These are phyloP conservation scores for Arxiozyma slooffiae DNA, from an alignment of 1,139 yeast genomes.

Conservation along the genomic window DNA sequence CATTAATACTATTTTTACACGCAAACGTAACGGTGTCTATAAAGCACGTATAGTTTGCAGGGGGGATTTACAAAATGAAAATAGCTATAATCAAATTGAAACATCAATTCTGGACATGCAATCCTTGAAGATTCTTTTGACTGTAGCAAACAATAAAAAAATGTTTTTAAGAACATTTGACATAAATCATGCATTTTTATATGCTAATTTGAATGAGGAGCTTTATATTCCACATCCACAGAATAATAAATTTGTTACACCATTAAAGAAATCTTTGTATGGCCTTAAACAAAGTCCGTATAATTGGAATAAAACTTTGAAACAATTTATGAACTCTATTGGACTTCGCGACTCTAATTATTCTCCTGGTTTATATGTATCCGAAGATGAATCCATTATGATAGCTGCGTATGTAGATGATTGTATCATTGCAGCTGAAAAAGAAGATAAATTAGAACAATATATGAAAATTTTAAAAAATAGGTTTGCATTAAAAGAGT, in stretches of 20 bases:
- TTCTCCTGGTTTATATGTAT: constrained; percentile 4
- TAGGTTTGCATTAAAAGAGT: constrained; percentile 3
- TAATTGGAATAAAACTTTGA: constrained; percentile 5
- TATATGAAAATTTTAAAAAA: neutral
- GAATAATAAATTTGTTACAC: neutral
- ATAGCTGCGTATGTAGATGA: constrained; percentile 6
- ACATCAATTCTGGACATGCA: constrained; percentile 1
- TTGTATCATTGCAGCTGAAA: constrained; percentile 4
- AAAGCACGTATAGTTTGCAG: neutral
- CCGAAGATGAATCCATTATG: neutral
- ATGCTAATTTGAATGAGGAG: constrained; percentile 5
- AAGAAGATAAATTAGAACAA: constrained; percentile 1
- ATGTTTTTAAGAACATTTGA: constrained; percentile 3
- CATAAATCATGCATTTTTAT: constrained; percentile 6
- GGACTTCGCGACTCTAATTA: constrained; percentile 1
- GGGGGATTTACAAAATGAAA: neutral
- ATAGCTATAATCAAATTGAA: neutral
- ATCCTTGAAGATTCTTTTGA: constrained; percentile 5
- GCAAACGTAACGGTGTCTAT: neutral
- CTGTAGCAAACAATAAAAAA: constrained; percentile 5
- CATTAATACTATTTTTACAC: neutral
- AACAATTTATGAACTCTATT: constrained; percentile 2
- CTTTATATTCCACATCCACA: constrained; percentile 4
- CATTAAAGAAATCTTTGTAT: constrained; percentile 5
- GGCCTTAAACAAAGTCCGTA: constrained; percentile 6